phyloP scores from a whole-genome alignment of 2,329 filamentous ascomycete species.

The Botrytis galanthina region DNA sequence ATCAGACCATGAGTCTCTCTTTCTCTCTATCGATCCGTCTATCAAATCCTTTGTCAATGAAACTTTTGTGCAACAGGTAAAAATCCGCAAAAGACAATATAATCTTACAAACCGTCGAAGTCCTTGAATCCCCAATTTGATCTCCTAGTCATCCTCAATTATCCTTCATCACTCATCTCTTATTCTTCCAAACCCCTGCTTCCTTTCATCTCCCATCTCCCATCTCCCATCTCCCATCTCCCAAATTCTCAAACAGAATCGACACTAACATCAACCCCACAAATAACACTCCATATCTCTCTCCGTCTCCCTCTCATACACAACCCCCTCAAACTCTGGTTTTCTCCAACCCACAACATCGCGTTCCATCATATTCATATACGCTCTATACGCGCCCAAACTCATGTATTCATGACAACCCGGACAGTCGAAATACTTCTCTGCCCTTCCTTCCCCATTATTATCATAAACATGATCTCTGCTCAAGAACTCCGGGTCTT shows the following conservation, averaged over 20 bases:
- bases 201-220: background rate
- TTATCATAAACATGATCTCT: background rate
- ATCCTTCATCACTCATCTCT: too few relatives aligned
- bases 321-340: slow-evolving; percentile 1
- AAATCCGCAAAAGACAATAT: background rate
- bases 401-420: slow-evolving; percentile 11
- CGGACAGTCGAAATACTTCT: slow-evolving; percentile 6
- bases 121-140: background rate
- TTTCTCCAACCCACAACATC: background rate
- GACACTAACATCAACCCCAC: background rate
- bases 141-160: background rate
- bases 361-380: slow-evolving; percentile 9
- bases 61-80: background rate
- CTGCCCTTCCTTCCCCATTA: background rate
- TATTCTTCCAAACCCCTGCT: background rate
- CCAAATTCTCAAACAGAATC: background rate
- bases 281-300: background rate
- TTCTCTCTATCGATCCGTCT: background rate
- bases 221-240: background rate
- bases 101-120: background rate
- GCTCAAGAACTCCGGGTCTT: background rate
- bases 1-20: background rate
- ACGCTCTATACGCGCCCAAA: background rate
- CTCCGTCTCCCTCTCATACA: background rate
- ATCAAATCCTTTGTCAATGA: background rate